Conservation (phyloP, 106 monocot genomes). For the Platanthera zijinensis region DNA sequence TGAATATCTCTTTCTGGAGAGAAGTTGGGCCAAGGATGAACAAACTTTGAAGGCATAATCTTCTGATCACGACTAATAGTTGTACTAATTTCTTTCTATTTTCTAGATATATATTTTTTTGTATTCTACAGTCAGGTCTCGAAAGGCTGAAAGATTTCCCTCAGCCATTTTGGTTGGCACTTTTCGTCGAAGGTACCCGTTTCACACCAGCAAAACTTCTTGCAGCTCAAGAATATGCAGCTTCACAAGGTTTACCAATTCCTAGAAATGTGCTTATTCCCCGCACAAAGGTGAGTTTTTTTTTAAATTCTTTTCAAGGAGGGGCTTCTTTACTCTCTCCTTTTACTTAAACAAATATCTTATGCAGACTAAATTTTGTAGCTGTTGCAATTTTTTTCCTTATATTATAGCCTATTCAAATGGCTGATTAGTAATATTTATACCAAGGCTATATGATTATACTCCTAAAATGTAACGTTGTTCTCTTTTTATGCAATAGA, state of each 20-base stretch:
- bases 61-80: neutral
- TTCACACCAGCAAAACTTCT: slow-evolving; percentile 91
- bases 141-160: slow-evolving; percentile 74
- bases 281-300: slow-evolving; percentile 63
- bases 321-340: too few species aligned
- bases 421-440: too few species aligned
- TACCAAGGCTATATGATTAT: too few species aligned
- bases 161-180: slow-evolving; percentile 89
- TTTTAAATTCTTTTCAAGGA: too few species aligned
- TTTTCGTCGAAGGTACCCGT: slow-evolving; percentile 98
- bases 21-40: slow-evolving; percentile 71
- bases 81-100: neutral
- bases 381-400: too few species aligned
- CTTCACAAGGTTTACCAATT: slow-evolving; percentile 70
- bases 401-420: too few species aligned
- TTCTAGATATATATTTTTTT: slow-evolving; percentile 5
- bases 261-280: slow-evolving; percentile 92
- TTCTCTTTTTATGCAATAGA: too few species aligned
- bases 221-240: slow-evolving; percentile 92
- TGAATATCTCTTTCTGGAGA: slow-evolving; percentile 80
- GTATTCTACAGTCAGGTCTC: slow-evolving; percentile 63
- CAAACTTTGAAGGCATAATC: slow-evolving; percentile 69
- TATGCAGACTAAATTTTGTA: too few species aligned
- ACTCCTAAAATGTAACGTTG: too few species aligned
- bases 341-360: too few species aligned